Evolutionary conservation across 2,329 filamentous ascomycete genomes (phyloP).

Genomic region (Ceratocystis lukuohia): DNA sequence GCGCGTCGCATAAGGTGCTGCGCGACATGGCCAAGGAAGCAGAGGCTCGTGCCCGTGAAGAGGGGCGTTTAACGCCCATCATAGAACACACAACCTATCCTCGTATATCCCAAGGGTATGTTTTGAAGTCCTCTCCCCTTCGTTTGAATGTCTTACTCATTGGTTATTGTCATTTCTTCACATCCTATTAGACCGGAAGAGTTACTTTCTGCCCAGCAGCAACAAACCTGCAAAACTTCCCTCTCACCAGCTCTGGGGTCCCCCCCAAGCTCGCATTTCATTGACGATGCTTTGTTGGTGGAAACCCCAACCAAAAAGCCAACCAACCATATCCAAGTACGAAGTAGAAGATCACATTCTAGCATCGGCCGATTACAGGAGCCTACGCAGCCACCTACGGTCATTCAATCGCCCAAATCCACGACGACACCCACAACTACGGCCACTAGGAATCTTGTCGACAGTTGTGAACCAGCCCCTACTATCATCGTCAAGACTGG

Average conservation of each 20-base stretch:
- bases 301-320: conserved; percentile 18
- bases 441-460: neutral
- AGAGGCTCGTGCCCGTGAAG: conserved; percentile 37
- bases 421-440: neutral
- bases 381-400: neutral
- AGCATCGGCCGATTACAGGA: neutral
- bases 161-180: neutral
- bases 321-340: neutral
- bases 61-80: conserved; percentile 51
- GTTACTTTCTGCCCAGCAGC: conserved; percentile 15
- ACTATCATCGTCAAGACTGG: conserved; percentile 4
- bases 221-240: conserved; percentile 31
- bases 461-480: neutral
- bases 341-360: conserved; percentile 13
- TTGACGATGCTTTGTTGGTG: conserved; percentile 35
- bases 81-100: conserved; percentile 56
- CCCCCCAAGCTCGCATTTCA: conserved; percentile 44
- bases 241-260: conserved; percentile 59
- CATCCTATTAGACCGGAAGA: conserved; percentile 9
- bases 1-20: conserved; percentile 43
- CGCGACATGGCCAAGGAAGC: conserved; percentile 43
- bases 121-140: conserved; percentile 15
- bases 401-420: neutral
- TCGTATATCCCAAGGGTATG: conserved; percentile 54
- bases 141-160: neutral